Conservation (phyloP, 2,329 filamentous ascomycete species). For the Hysterium pulicare region DNA sequence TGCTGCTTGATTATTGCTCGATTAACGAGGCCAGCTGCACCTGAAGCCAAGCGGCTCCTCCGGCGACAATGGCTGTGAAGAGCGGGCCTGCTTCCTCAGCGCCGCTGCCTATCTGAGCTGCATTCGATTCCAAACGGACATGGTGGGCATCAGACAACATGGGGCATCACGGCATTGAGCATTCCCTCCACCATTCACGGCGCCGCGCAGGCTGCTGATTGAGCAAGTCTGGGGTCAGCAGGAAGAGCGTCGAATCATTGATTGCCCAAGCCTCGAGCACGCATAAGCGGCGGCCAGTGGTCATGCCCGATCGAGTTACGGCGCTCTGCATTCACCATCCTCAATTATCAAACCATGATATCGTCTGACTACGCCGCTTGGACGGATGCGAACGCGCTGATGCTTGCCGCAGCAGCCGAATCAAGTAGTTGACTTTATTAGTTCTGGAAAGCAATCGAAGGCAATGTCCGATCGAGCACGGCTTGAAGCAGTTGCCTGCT, state of each 20-base stretch:
- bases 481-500: constrained; percentile 8
- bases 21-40: neutral
- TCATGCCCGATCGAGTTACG: neutral
- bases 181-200: constrained; percentile 22
- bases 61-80: neutral
- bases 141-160: neutral
- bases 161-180: constrained; percentile 14
- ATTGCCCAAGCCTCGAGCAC: constrained; percentile 10
- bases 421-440: constrained; percentile 25
- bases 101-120: constrained; percentile 19
- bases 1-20: neutral
- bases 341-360: constrained; percentile 24
- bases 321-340: constrained; percentile 29
- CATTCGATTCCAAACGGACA: neutral
- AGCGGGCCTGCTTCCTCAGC: constrained; percentile 3
- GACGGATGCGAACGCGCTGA: constrained; percentile 11
- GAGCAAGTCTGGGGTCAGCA: constrained; percentile 31
- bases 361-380: constrained; percentile 29
- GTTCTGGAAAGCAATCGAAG: constrained; percentile 20
- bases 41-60: constrained; percentile 1
- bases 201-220: constrained; percentile 25
- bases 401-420: constrained; percentile 37
- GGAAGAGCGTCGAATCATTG: constrained; percentile 29
- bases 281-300: constrained; percentile 2
- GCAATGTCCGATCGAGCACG: constrained; percentile 5